Evolutionary conservation across 2,329 filamentous ascomycete species (phyloP).

Genomic region (Aaosphaeria pasadenensis): DNA sequence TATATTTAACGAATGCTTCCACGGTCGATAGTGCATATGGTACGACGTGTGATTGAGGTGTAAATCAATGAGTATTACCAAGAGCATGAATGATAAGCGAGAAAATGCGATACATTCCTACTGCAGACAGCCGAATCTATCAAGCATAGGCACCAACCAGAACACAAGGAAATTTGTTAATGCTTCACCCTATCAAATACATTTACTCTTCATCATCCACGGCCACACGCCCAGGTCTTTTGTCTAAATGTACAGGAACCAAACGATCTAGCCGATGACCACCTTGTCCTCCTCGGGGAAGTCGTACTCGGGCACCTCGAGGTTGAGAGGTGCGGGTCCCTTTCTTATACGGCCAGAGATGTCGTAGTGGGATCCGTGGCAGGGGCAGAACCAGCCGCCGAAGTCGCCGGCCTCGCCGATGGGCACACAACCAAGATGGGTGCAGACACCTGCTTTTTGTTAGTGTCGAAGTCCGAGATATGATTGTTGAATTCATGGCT

Average conservation of each 20-base stretch:
- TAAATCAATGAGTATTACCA: neutral
- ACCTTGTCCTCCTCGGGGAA: conserved; percentile 88
- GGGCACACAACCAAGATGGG: conserved; percentile 97
- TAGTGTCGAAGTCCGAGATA: too few species aligned
- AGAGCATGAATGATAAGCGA: neutral
- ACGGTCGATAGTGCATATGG: too few species aligned
- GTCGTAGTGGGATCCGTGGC: conserved; percentile 99
- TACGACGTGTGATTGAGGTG: too few species aligned
- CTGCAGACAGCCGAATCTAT: conserved; percentile 22
- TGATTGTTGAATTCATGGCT: too few species aligned
- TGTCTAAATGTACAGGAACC: conserved; percentile 12
- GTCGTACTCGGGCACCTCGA: conserved; percentile 89
- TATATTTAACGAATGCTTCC: too few species aligned
- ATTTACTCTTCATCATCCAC: conserved; percentile 6
- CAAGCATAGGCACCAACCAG: neutral
- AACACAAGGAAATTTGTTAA: conserved; percentile 16
- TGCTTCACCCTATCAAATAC: neutral
- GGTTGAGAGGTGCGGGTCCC: conserved; percentile 94
- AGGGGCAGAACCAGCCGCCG: conserved; percentile 99
- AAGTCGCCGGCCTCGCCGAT: conserved; percentile 98
- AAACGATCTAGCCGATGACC: conserved; percentile 74
- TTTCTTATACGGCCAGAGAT: conserved; percentile 98
- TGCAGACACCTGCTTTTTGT: conserved; percentile 76
- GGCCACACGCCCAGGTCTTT: too few species aligned
- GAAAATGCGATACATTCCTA: conserved; percentile 34